Evolutionary conservation across 2,329 filamentous ascomycete genomes (phyloP).

Genomic region (Colletotrichum sublineola): DNA sequence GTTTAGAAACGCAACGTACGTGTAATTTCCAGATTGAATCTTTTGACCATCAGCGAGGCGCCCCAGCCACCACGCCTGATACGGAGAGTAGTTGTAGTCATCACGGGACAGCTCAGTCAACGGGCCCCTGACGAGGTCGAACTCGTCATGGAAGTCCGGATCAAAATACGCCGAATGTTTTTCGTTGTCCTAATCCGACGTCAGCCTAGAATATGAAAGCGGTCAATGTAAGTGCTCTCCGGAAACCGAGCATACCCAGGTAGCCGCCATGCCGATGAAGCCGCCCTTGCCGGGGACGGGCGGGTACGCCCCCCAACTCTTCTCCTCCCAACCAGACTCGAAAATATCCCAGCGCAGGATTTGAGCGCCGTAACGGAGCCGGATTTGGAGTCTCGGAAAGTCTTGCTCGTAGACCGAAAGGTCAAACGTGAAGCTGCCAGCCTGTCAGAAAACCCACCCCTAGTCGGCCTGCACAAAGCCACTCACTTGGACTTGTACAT

Average conservation of each 20-base stretch:
- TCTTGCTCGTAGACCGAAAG: conserved; percentile 31
- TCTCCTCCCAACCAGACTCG: conserved; percentile 54
- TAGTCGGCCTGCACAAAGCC: too few species aligned
- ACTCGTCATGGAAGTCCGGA: conserved; percentile 26
- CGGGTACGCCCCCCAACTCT: conserved; percentile 56
- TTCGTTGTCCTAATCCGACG: conserved; percentile 11
- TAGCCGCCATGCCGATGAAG: conserved; percentile 53
- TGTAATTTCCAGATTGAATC: conserved; percentile 38
- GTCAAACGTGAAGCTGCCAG: conserved; percentile 35
- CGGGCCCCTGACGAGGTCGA: conserved; percentile 29
- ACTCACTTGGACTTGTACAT: conserved; percentile 37
- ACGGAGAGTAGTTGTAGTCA: conserved; percentile 13
- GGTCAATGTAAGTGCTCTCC: too few species aligned
- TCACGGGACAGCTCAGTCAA: conserved; percentile 24
- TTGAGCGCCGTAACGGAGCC: conserved; percentile 29
- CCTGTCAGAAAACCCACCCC: background rate
- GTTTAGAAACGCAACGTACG: conserved; percentile 10
- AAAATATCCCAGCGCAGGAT: conserved; percentile 51
- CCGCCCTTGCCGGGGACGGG: conserved; percentile 53
- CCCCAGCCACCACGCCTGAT: conserved; percentile 37
- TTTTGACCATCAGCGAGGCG: conserved; percentile 25
- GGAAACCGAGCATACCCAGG: conserved; percentile 10
- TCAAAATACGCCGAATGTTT: conserved; percentile 14
- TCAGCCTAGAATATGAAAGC: background rate
- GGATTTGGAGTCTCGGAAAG: conserved; percentile 27